Percentiles rank a stretch among this genome's conserved stretches.
These are phyloP conservation scores for Boletus speciosus DNA, from an alignment of 768 basidiomycete species.

Conservation along the genomic window DNA sequence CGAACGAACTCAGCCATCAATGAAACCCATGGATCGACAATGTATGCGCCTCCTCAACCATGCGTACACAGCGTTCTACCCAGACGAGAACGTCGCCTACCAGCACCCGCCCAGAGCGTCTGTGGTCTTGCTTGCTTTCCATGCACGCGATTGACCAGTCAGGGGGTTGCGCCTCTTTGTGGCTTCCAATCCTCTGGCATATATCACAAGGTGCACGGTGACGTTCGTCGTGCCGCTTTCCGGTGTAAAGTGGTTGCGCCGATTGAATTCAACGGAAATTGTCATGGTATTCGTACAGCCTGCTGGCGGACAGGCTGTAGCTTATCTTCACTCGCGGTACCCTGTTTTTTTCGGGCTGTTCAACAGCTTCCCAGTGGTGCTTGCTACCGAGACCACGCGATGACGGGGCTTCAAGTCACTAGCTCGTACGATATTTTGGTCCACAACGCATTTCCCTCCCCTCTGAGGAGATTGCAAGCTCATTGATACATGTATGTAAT, in stretches of 20 bases:
- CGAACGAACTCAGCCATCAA: conserved; percentile 1
- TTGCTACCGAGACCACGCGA: neutral
- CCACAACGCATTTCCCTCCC: neutral
- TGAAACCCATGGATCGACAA: conserved; percentile 16
- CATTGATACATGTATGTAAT: neutral
- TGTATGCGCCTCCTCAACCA: neutral
- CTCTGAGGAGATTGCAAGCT: neutral
- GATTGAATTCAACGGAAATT: conserved; percentile 27
- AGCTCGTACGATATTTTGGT: neutral
- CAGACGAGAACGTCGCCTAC: neutral
- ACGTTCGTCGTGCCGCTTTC: conserved; percentile 6
- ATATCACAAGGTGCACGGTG: conserved; percentile 8
- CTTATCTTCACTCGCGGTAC: neutral
- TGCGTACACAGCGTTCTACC: neutral
- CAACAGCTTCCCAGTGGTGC: neutral
- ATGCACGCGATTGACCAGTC: neutral
- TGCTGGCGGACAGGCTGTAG: conserved; percentile 1
- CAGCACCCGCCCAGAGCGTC: neutral
- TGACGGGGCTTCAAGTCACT: neutral
- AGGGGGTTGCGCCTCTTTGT: neutral
- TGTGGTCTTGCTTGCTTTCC: neutral
- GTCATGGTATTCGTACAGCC: conserved; percentile 14
- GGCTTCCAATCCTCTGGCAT: neutral
- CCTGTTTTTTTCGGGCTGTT: neutral
- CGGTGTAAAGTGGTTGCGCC: conserved; percentile 17